Base-by-base conservation (phyloP, 768 basidiomycete species). In the Mycena rebaudengoi region DNA sequence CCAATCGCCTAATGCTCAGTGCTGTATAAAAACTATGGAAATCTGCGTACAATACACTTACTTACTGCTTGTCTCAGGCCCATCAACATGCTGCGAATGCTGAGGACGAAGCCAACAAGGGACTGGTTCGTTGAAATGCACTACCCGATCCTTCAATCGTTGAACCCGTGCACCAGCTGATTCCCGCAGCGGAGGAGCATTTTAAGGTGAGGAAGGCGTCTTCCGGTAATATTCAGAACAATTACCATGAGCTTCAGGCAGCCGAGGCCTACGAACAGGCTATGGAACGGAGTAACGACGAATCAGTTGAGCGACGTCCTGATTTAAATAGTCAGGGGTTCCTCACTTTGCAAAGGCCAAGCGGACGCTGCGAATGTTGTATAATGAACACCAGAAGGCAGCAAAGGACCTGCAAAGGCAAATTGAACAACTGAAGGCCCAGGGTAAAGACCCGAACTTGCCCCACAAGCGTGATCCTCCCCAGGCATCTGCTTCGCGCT, bases 41-140 rank as follows among this genome's bases (percentile, higher is more conserved):
- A 43, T 20, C 58, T 49, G 39, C 12, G 2, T 43, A 16, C 16
- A 43, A 14, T 61, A 49, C 30, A n/a, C n/a, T n/a, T 28, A 28
- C 56, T 56, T 57, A 58, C 29, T n/a, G 20, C 29, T 48, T 28
- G 49, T 41, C 50, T 23, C 73, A 94, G 92, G 92, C 93, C 21
- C 91, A 95, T 74, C 88, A 90, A 69, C 91, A 94, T 76, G 90
- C 90, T 54, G 88, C 89, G 16, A 91, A 90, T 70, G 92, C 92
- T 33, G 92, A 94, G 51, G 91, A 94, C 61, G 86, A 85, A 70
- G 71, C 84, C 44, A 82, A 80, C 13, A 84, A 86, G 61, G 93
- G 93, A 13, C 79, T 92, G 7, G 83, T 92, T 53, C 40, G 62
- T n/a, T n/a, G n/a, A n/a, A n/a, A n/a, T n/a, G n/a, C n/a, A n/a